These are phyloP conservation scores for Teunomyces barrocoloradensis DNA, from an alignment of 805 yeast species.

Conservation along the genomic window DNA sequence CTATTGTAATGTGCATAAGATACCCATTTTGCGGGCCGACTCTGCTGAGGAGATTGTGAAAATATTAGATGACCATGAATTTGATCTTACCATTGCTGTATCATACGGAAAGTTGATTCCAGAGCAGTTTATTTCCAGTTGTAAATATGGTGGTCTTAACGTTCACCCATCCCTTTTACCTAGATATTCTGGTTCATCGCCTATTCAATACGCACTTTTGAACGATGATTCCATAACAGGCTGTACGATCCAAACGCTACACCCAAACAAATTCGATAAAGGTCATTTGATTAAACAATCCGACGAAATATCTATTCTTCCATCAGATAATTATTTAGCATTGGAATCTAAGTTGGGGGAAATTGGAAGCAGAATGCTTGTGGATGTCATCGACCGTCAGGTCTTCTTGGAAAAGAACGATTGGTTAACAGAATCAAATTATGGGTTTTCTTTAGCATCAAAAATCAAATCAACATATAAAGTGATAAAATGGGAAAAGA, in stretches of 20 bases:
- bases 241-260: slow-evolving; percentile 84
- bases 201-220: slow-evolving; percentile 75
- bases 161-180: slow-evolving; percentile 94
- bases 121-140: slow-evolving; percentile 42
- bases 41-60: slow-evolving; percentile 35
- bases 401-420: slow-evolving; percentile 9
- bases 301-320: slow-evolving; percentile 35
- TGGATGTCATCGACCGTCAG: slow-evolving; percentile 37
- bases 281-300: slow-evolving; percentile 71
- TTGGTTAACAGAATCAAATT: slow-evolving; percentile 5
- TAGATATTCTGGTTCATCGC: slow-evolving; percentile 81
- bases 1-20: slow-evolving; percentile 11
- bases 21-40: slow-evolving; percentile 51
- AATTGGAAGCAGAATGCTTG: slow-evolving; percentile 61
- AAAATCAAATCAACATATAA: slow-evolving; percentile 46
- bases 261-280: slow-evolving; percentile 80
- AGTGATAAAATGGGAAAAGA: slow-evolving; percentile 47
- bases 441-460: slow-evolving; percentile 52
- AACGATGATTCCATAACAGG: slow-evolving; percentile 67
- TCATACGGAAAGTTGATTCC: slow-evolving; percentile 89
- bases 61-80: slow-evolving; percentile 22
- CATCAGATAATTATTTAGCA: slow-evolving; percentile 42
- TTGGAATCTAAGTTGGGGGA: slow-evolving; percentile 53
- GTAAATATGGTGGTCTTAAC: slow-evolving; percentile 71
- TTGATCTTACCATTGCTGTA: slow-evolving; percentile 80